These are phyloP conservation scores for Xanthoconium separans DNA, from an alignment of 1,284 basidiomycete genomes.

Conservation along the genomic window DNA sequence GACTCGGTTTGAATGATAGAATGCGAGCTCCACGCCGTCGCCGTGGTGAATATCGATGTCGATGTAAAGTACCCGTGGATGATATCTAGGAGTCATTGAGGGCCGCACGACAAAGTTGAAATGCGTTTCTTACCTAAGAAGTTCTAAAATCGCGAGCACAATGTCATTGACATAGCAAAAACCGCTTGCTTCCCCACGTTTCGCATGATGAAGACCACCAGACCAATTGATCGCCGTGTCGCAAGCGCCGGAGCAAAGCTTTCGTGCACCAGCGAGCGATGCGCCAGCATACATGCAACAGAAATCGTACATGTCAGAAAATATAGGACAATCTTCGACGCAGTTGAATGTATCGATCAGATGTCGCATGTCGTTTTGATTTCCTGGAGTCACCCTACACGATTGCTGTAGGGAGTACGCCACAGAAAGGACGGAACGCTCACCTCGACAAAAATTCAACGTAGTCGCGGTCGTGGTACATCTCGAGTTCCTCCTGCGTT, in stretches of 20 bases:
- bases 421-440: constrained; percentile 17
- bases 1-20: constrained; percentile 96
- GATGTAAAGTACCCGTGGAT: constrained; percentile 91
- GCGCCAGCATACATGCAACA: constrained; percentile 91
- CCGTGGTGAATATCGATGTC: constrained; percentile 98
- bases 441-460: constrained; percentile 92
- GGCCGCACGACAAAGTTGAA: neutral
- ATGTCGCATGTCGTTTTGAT: constrained; percentile 70
- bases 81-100: constrained; percentile 53
- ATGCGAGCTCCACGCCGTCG: constrained; percentile 96
- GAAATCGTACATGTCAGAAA: constrained; percentile 90
- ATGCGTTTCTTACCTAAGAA: constrained; percentile 64
- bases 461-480: constrained; percentile 94
- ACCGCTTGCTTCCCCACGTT: constrained; percentile 93
- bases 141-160: constrained; percentile 89
- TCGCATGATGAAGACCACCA: constrained; percentile 93
- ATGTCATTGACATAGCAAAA: constrained; percentile 98
- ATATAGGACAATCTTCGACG: constrained; percentile 93
- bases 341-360: constrained; percentile 85
- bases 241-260: constrained; percentile 81
- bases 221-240: constrained; percentile 99
- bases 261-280: constrained; percentile 87
- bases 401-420: constrained; percentile 1
- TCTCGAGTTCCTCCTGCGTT: constrained; percentile 85
- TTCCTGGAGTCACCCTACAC: constrained; percentile 77